Evolutionary conservation across 441 rosid genomes (phyloP).

Genomic region (Populus trichocarpa): DNA sequence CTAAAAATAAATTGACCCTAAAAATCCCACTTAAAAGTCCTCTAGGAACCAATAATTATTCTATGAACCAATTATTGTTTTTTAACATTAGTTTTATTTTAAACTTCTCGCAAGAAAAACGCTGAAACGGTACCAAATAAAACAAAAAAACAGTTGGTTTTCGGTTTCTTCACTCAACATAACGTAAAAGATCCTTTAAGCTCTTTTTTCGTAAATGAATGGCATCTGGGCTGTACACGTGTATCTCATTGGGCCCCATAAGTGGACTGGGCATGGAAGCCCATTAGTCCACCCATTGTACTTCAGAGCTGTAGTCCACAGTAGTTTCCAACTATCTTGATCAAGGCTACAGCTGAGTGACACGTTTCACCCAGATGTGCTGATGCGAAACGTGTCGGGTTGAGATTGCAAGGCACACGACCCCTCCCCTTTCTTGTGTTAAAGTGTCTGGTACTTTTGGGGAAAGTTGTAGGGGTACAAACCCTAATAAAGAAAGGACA

Average conservation of each 20-base stretch:
- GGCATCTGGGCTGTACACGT: constrained; percentile 19
- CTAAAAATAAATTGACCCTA: not conserved
- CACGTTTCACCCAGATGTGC: not conserved
- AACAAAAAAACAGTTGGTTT: constrained; percentile 28
- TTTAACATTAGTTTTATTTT: not conserved
- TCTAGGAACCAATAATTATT: not conserved
- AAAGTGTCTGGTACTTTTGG: not conserved
- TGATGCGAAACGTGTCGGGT: constrained; percentile 13
- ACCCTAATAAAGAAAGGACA: constrained; percentile 9
- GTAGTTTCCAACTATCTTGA: not conserved
- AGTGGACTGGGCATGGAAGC: constrained; percentile 14
- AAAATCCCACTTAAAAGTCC: not conserved
- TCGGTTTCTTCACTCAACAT: constrained; percentile 11
- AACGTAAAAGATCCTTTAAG: not conserved
- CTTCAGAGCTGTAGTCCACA: not conserved
- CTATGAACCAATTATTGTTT: not conserved
- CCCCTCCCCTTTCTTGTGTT: not conserved
- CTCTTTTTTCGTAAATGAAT: not conserved
- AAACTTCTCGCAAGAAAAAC: not conserved
- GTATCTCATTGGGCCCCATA: not conserved
- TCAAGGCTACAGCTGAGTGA: not conserved
- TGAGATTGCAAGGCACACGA: constrained; percentile 9
- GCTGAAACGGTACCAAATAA: constrained; percentile 15
- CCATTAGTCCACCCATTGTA: constrained; percentile 1
- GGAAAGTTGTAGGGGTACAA: not conserved